A percentile compares a stretch with the other conserved stretches of the same genome.
These are phyloP conservation scores for Pichia sorboxylosa DNA, from an alignment of 1,139 yeast genomes.

Conservation along the genomic window DNA sequence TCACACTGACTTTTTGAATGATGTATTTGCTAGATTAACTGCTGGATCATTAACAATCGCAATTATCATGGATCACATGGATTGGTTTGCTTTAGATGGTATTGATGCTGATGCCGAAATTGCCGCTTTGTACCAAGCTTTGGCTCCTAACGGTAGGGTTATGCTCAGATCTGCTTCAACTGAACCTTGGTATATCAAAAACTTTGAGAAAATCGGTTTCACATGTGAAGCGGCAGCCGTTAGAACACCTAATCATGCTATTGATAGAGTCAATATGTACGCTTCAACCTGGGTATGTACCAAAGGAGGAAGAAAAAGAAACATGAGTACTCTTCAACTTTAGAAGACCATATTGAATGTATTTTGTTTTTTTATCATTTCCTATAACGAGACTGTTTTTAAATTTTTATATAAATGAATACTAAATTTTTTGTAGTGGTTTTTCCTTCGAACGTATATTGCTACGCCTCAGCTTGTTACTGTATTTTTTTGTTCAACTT, in stretches of 20 bases:
- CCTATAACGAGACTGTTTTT: not conserved
- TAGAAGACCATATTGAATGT: too few species aligned
- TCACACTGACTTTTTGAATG: conserved; percentile 71
- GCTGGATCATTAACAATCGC: conserved; percentile 60
- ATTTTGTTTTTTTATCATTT: not conserved
- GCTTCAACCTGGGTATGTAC: conserved; percentile 83
- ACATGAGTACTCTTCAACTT: conserved; percentile 21
- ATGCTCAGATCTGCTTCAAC: conserved; percentile 66
- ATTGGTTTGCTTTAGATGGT: conserved; percentile 69
- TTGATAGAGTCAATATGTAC: conserved; percentile 77
- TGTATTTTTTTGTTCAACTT: too few species aligned
- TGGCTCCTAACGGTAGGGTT: conserved; percentile 60
- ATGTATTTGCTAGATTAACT: conserved; percentile 57
- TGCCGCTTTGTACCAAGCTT: conserved; percentile 48
- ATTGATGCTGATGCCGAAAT: conserved; percentile 57
- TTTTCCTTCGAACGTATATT: too few species aligned
- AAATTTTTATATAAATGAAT: not conserved
- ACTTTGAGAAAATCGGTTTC: conserved; percentile 59
- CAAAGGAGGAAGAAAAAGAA: conserved; percentile 26
- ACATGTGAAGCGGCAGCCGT: conserved; percentile 57
- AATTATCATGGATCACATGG: conserved; percentile 86
- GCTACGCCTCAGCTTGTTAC: too few species aligned
- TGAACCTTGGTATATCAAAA: conserved; percentile 66
- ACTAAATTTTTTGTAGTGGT: too few species aligned
- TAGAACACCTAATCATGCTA: conserved; percentile 48